Evolutionary conservation across 306 rosid species (phyloP).

Genomic region (Corylus heterophylla): DNA sequence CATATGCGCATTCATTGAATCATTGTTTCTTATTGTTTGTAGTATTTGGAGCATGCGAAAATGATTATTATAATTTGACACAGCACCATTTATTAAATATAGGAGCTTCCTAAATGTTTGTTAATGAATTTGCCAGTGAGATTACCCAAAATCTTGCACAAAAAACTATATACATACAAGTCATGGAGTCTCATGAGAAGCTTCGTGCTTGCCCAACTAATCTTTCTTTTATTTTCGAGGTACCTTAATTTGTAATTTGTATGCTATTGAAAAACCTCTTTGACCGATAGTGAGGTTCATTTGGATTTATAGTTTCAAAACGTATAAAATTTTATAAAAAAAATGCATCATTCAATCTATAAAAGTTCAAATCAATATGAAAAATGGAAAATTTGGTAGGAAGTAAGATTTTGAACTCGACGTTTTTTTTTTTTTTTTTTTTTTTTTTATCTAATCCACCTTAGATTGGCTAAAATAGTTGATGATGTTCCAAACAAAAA

Average conservation of each 20-base stretch:
- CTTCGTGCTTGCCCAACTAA: slow-evolving; percentile 12
- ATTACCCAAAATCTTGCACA: slow-evolving; percentile 22
- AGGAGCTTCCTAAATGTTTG: not conserved
- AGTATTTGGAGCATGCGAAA: slow-evolving; percentile 19
- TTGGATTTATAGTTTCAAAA: too few relatives aligned
- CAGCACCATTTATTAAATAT: not conserved
- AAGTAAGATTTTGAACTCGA: too few relatives aligned
- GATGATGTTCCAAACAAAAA: not conserved
- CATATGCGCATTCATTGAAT: not conserved
- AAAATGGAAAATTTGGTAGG: too few relatives aligned
- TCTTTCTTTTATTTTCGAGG: not conserved
- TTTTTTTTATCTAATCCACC: too few relatives aligned
- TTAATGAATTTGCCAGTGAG: slow-evolving; percentile 1
- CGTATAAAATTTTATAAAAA: too few relatives aligned
- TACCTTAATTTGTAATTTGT: not conserved
- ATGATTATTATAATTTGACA: not conserved
- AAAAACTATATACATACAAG: not conserved
- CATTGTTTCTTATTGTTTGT: slow-evolving; percentile 12
- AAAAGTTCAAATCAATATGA: too few relatives aligned
- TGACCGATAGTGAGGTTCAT: too few relatives aligned
- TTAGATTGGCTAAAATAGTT: too few relatives aligned
- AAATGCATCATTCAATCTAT: too few relatives aligned
- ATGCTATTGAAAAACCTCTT: not conserved
- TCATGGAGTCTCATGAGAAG: not conserved
- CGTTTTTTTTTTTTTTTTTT: too few relatives aligned